Evolutionary conservation across 2,329 filamentous ascomycete species (phyloP), one percentile per base, ranked within the genome.

Genomic region (Chaetomium olivaceum): DNA sequence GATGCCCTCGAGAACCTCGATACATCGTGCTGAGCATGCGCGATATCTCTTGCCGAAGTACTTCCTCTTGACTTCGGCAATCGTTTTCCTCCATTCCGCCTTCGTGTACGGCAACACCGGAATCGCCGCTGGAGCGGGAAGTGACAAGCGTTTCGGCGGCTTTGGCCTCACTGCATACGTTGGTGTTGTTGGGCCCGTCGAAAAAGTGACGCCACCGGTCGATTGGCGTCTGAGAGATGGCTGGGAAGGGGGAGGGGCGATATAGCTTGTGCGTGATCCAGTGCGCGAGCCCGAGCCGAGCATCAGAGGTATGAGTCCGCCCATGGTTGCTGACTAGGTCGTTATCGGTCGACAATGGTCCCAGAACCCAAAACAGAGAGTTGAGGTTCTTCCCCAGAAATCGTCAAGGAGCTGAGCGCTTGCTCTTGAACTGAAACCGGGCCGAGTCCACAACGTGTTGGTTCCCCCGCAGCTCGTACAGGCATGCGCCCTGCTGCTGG

Each of bases 1-100:
- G 58, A 82, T 74, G 64, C 78, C 80, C 51, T 82, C 79, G 39
- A 88, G 73, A 46, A 87, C 80, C 71, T 86, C 83, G 57, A 77
- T 78, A 73, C 85, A 87, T 54, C 81, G 77, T 31, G 80, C 76
- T 48, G 81, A 82, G 74, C 85, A 87, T 8, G 81, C 80, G 11
- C 83, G 80, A 70, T 85, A 86, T 64, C 80, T 79, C 63, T 79
- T 79, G 70, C 79, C 79, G 23, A 82, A 69, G 67, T 85, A 85
- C 65, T 84, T 81, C 58, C 77, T 76, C 78, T 87, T 87, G 68
- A 87, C 79, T 46, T 86, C 83, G 25, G 76, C 73, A 61, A 87
- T 78, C 6, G 81, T 76, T 60, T 76, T 78, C 68, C 77, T 81
- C 85, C 85, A 88, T 56, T 87, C 84, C 3, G 75, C 71, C 1